phyloP scores from a whole-genome alignment of 2,329 filamentous ascomycete genomes.

The Calonectria honghensis region DNA sequence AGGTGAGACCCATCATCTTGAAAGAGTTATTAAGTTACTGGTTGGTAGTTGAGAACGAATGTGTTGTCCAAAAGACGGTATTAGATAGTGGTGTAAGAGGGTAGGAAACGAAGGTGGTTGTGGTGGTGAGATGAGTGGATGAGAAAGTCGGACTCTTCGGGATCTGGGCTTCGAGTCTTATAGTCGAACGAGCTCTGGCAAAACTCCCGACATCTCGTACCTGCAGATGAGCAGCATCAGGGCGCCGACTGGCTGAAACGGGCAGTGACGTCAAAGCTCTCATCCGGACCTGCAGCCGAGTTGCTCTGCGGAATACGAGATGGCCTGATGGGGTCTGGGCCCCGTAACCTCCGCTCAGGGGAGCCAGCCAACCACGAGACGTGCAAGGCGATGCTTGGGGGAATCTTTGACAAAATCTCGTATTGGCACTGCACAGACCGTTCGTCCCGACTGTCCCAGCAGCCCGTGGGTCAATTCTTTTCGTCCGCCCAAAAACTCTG shows the following conservation, averaged over 20 bases:
- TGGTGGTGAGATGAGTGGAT: slow-evolving; percentile 9
- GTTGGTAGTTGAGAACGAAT: slow-evolving; percentile 16
- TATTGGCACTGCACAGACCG: slow-evolving; percentile 18
- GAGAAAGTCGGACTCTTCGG: slow-evolving; percentile 1
- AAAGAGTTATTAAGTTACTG: slow-evolving; percentile 2
- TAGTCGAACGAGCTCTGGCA: neutral
- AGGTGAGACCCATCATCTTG: slow-evolving; percentile 18
- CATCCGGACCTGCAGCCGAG: neutral
- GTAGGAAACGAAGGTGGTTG: slow-evolving; percentile 21
- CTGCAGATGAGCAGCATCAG: slow-evolving; percentile 27
- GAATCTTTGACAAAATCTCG: neutral
- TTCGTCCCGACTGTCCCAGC: slow-evolving; percentile 5
- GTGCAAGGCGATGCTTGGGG: neutral
- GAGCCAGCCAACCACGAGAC: slow-evolving; percentile 7
- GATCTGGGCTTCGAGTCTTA: slow-evolving; percentile 14
- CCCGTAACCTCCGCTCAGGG: slow-evolving; percentile 7
- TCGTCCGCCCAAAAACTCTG: neutral
- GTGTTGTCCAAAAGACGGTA: neutral
- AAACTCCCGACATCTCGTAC: slow-evolving; percentile 10
- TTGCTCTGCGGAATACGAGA: slow-evolving; percentile 10
- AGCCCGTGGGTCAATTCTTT: neutral
- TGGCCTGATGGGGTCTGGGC: slow-evolving; percentile 20
- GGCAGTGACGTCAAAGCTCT: slow-evolving; percentile 8
- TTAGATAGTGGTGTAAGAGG: slow-evolving; percentile 1
- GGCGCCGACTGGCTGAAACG: slow-evolving; percentile 6